Conservation (phyloP, 2,329 filamentous ascomycete genomes). For the Xylaria digitata region DNA sequence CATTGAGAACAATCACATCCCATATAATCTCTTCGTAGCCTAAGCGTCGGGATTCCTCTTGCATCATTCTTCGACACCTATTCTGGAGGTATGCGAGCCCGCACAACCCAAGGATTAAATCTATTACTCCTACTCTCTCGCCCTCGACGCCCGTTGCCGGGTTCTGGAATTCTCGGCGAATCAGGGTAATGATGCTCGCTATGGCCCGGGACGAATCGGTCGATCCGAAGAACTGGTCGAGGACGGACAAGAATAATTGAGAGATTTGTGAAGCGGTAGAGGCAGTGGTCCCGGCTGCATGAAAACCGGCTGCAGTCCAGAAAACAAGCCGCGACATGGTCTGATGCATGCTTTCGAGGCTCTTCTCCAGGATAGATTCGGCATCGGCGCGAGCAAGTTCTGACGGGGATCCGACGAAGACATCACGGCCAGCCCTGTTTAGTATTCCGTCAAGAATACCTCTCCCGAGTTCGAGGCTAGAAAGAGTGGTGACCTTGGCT, state of each 20-base stretch:
- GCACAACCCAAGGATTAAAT: slow-evolving; percentile 70
- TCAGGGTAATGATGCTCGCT: slow-evolving; percentile 72
- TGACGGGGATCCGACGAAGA: slow-evolving; percentile 57
- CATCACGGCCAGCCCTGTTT: slow-evolving; percentile 63
- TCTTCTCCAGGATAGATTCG: slow-evolving; percentile 67
- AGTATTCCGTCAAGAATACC: slow-evolving; percentile 66
- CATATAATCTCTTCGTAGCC: slow-evolving; percentile 69
- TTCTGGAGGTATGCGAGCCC: slow-evolving; percentile 72
- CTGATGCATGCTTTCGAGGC: slow-evolving; percentile 66
- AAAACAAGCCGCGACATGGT: slow-evolving; percentile 70
- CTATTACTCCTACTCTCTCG: slow-evolving; percentile 69
- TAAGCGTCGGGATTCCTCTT: slow-evolving; percentile 60
- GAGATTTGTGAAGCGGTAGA: slow-evolving; percentile 66
- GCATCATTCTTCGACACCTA: slow-evolving; percentile 63
- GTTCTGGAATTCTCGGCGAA: slow-evolving; percentile 72
- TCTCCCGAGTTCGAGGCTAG: slow-evolving; percentile 67
- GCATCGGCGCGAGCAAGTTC: slow-evolving; percentile 63
- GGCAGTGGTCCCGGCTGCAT: slow-evolving; percentile 66
- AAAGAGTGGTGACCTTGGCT: slow-evolving; percentile 66
- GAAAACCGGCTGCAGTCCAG: slow-evolving; percentile 70
- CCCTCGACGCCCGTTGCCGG: slow-evolving; percentile 68
- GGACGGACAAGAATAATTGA: slow-evolving; percentile 66
- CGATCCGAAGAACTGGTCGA: slow-evolving; percentile 74
- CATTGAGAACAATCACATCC: slow-evolving; percentile 73
- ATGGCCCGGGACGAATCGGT: slow-evolving; percentile 77